Percentiles rank a stretch among this genome's conserved stretches.
Evolutionary conservation across 371 early-diverging fungal genomes (phyloP).

Genomic region (Chytridiales sp.): DNA sequence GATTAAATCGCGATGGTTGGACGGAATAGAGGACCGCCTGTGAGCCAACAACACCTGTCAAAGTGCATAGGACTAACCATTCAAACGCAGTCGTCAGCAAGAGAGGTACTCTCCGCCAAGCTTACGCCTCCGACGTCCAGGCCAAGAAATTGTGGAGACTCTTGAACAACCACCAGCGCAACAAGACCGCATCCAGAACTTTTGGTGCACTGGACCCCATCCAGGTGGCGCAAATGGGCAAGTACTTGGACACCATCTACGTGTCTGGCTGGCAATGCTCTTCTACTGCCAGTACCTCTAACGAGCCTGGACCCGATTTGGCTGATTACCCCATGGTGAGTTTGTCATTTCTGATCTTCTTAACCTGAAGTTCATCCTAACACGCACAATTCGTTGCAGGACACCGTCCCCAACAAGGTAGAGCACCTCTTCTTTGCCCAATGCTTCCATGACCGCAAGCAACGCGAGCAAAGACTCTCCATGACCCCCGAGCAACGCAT

Average conservation of each 20-base stretch:
- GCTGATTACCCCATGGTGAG: conserved; percentile 89
- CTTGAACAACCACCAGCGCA: conserved; percentile 73
- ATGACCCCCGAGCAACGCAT: conserved; percentile 70
- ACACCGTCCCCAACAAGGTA: conserved; percentile 98
- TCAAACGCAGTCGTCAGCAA: conserved; percentile 71
- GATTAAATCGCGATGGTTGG: not conserved
- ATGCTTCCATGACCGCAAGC: conserved; percentile 96
- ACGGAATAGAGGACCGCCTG: too few species aligned
- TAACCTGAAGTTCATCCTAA: not conserved
- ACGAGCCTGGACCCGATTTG: conserved; percentile 98
- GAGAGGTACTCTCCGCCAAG: conserved; percentile 76
- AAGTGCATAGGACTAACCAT: not conserved
- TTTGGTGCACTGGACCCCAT: conserved; percentile 94
- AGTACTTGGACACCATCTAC: conserved; percentile 96
- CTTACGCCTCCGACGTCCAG: conserved; percentile 80
- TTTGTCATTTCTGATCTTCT: not conserved
- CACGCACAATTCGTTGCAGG: conserved; percentile 46
- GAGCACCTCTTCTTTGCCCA: conserved; percentile 98
- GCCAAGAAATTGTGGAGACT: conserved; percentile 93
- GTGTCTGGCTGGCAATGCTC: conserved; percentile 98
- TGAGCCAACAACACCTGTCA: not conserved
- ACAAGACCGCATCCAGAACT: conserved; percentile 83
- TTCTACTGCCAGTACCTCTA: conserved; percentile 93
- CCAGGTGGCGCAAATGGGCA: conserved; percentile 95
- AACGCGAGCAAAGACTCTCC: conserved; percentile 83